Evolutionary conservation across 306 rosid species (phyloP).

Genomic region (Cajanus cajan): DNA sequence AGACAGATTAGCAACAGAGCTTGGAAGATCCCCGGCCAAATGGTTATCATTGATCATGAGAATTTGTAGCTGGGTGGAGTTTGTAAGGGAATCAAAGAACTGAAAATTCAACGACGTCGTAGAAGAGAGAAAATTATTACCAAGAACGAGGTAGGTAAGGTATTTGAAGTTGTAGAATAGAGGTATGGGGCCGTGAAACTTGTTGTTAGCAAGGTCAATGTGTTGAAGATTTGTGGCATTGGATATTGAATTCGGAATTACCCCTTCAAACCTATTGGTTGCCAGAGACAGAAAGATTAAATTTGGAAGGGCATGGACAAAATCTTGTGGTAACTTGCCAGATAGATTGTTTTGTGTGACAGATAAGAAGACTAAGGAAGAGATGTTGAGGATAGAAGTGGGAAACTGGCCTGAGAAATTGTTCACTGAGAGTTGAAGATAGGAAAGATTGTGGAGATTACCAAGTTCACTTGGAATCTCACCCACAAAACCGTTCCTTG

Average conservation of each 20-base stretch:
- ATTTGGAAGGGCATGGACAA: conserved; percentile 28
- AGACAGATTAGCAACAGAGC: conserved; percentile 34
- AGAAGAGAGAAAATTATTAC: conserved; percentile 27
- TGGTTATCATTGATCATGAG: conserved; percentile 27
- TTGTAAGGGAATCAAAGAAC: conserved; percentile 36
- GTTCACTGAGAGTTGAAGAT: conserved; percentile 34
- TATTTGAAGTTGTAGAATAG: conserved; percentile 26
- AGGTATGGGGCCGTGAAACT: conserved; percentile 34
- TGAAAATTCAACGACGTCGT: conserved; percentile 26
- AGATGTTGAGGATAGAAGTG: conserved; percentile 30
- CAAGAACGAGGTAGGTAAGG: conserved; percentile 16
- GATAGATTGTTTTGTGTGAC: conserved; percentile 25
- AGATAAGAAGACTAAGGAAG: conserved; percentile 34
- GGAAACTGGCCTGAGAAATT: conserved; percentile 40
- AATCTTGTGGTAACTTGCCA: conserved; percentile 31
- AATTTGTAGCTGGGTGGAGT: conserved; percentile 14
- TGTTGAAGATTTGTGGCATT: conserved; percentile 33
- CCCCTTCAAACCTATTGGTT: conserved; percentile 32
- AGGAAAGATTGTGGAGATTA: conserved; percentile 22
- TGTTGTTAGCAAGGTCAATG: conserved; percentile 32
- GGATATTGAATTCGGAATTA: conserved; percentile 41
- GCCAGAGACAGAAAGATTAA: conserved; percentile 16
- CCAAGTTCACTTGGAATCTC: conserved; percentile 42
- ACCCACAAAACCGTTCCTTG: conserved; percentile 28
- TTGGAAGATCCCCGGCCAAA: conserved; percentile 42